These are phyloP conservation scores for Colletotrichum cordylinicola DNA, from an alignment of 2,329 filamentous ascomycete species.

Conservation along the genomic window DNA sequence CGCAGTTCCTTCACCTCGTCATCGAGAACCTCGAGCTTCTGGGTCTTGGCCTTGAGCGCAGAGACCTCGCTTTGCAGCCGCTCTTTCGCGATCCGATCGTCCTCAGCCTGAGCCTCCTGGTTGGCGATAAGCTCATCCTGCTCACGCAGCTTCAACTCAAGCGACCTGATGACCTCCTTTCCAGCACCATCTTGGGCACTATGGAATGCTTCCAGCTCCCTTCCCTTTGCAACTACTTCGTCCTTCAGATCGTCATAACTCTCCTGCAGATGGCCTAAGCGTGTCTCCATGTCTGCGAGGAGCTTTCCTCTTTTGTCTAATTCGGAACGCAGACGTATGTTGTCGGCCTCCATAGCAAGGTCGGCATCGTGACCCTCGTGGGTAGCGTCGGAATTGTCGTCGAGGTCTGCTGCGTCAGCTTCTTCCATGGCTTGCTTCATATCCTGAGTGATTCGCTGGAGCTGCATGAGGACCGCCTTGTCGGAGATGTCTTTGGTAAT, in stretches of 20 bases:
- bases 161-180: slow-evolving; percentile 56
- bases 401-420: slow-evolving; percentile 42
- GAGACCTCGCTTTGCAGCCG: slow-evolving; percentile 54
- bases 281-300: slow-evolving; percentile 63
- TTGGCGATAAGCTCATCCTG: slow-evolving; percentile 75
- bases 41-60: slow-evolving; percentile 49
- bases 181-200: slow-evolving; percentile 57
- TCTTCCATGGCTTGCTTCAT: slow-evolving; percentile 42
- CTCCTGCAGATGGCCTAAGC: slow-evolving; percentile 64
- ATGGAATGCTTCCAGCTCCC: slow-evolving; percentile 56
- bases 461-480: slow-evolving; percentile 46
- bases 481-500: slow-evolving; percentile 40
- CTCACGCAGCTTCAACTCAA: slow-evolving; percentile 65
- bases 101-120: slow-evolving; percentile 71
- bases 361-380: slow-evolving; percentile 57
- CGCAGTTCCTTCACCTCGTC: slow-evolving; percentile 67
- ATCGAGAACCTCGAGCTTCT: slow-evolving; percentile 56
- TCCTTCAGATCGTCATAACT: slow-evolving; percentile 70
- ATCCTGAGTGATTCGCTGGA: slow-evolving; percentile 49
- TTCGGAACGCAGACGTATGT: slow-evolving; percentile 55
- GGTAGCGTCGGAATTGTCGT: slow-evolving; percentile 37
- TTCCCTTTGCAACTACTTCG: slow-evolving; percentile 63
- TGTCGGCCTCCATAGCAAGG: slow-evolving; percentile 62
- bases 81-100: slow-evolving; percentile 50
- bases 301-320: slow-evolving; percentile 60